Evolutionary conservation across 1,284 basidiomycete species (phyloP), one percentile per base, ranked within the genome.

Genomic region (Hymenochaete sp.): DNA sequence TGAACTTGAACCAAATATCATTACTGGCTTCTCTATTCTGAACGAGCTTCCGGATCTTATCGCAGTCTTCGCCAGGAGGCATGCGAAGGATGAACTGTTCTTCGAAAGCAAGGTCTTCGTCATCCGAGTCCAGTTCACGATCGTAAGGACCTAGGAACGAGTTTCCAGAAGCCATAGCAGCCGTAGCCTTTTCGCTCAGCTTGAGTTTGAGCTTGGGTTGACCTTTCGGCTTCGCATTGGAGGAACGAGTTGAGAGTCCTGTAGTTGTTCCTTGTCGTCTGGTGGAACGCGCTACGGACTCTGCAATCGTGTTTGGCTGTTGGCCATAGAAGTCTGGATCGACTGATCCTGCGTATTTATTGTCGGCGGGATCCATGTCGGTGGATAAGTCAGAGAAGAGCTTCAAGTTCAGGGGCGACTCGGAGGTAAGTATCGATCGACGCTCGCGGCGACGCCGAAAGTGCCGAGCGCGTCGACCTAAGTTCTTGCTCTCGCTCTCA

Each of bases 1-100:
- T 93, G 64, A 99, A 98, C 67, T 96, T 98, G 75, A 99, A 93
- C 86, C 90, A 97, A 8, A 98, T 79, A 55, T 96, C 92, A 54
- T 85, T 76, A 8, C 75, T 67, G 24, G 91, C 72, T 55, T 92
- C 87, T 51, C 92, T 77, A 38, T 79, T 70, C 42, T 77, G 73
- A 9, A 95, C 80, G 72, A 89, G 80, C 66, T 89, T 89, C 57
- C 77, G 75, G 49, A 96, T 56, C 53, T 75, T 81, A 38, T 87
- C 82, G 42, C 77, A 78, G 54, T 89, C 86, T 47, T 87, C 83
- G 0, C 87, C 88, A 3, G 82, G 79, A 0, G 92, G 92, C 71
- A 98, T 81, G 32, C 93, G 68, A 25, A 99, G 68, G 47, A 99
- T 83, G 60, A 98, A 96, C 59, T 98, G 95, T 65, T 99, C 96